phyloP scores from a whole-genome alignment of 2,329 filamentous ascomycete genomes.

The Paecilomyces niveus region DNA sequence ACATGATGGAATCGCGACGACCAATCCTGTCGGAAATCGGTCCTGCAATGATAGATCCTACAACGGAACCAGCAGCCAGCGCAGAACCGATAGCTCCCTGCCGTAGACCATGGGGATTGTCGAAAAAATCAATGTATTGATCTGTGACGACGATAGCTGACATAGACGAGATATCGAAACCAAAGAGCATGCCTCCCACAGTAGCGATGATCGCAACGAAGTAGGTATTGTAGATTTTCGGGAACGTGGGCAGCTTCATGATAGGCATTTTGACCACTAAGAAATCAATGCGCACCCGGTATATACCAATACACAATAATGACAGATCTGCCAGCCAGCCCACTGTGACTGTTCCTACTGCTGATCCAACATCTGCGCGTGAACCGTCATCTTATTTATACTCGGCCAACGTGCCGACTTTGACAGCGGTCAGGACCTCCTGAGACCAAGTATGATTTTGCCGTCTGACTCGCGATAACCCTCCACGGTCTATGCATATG shows the following conservation, averaged over 20 bases:
- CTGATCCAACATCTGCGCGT: background rate
- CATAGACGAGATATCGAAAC: conserved; percentile 52
- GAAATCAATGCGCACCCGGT: background rate
- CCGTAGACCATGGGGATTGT: conserved; percentile 41
- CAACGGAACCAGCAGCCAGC: conserved; percentile 44
- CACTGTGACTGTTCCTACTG: background rate
- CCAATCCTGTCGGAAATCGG: conserved; percentile 43
- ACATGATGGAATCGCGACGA: conserved; percentile 40
- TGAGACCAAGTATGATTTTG: background rate
- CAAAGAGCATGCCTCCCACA: conserved; percentile 47
- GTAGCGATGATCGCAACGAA: conserved; percentile 48
- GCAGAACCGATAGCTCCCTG: conserved; percentile 46
- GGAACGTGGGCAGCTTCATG: conserved; percentile 25
- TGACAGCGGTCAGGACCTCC: background rate
- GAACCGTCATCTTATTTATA: background rate
- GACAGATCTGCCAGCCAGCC: background rate
- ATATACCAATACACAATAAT: background rate
- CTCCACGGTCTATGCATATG: background rate
- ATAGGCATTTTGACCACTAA: conserved; percentile 3
- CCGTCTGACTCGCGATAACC: background rate
- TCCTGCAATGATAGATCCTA: conserved; percentile 41
- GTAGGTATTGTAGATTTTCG: conserved; percentile 49
- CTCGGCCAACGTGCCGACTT: background rate
- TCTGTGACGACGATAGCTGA: conserved; percentile 45
- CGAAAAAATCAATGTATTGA: conserved; percentile 46